phyloP scores from a whole-genome alignment of 495 filamentous ascomycete species.

The Daldinia loculata region DNA sequence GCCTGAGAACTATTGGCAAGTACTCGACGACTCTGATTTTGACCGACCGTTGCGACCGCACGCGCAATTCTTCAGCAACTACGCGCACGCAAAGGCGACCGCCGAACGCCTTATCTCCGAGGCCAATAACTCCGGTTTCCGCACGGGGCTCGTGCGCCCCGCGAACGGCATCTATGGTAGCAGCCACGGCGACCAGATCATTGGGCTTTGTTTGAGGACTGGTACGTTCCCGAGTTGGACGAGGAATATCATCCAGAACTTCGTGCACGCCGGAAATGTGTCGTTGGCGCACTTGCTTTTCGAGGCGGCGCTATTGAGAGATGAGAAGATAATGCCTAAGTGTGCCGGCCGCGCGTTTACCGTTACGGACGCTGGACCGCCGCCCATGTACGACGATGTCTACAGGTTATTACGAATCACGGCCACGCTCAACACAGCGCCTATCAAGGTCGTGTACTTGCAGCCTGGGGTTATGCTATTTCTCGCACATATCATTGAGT shows the following conservation, averaged over 20 bases:
- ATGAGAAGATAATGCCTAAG: slow-evolving; percentile 44
- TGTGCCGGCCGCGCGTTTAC: slow-evolving; percentile 56
- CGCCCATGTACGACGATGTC: slow-evolving; percentile 46
- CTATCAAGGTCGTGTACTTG: slow-evolving; percentile 45
- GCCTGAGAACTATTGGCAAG: slow-evolving; percentile 54
- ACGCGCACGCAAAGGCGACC: slow-evolving; percentile 61
- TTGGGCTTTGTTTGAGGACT: slow-evolving; percentile 40
- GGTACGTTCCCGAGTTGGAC: slow-evolving; percentile 54
- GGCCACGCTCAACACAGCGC: slow-evolving; percentile 42
- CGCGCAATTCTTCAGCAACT: slow-evolving; percentile 64
- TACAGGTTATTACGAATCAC: slow-evolving; percentile 37
- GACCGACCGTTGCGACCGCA: slow-evolving; percentile 55
- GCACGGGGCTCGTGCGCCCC: slow-evolving; percentile 66
- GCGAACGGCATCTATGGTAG: slow-evolving; percentile 66
- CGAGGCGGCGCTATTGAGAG: slow-evolving; percentile 59
- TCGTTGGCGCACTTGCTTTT: slow-evolving; percentile 65
- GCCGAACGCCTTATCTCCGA: slow-evolving; percentile 61
- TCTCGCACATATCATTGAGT: slow-evolving; percentile 59
- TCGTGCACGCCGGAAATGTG: slow-evolving; percentile 64
- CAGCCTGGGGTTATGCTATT: slow-evolving; percentile 57
- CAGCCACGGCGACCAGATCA: slow-evolving; percentile 54
- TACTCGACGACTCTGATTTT: slow-evolving; percentile 57
- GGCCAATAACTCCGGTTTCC: slow-evolving; percentile 58
- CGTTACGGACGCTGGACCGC: slow-evolving; percentile 52
- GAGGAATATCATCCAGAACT: slow-evolving; percentile 61